Base-by-base conservation (phyloP, 371 early-diverging fungal genomes). In the Rhizopus sp. region DNA sequence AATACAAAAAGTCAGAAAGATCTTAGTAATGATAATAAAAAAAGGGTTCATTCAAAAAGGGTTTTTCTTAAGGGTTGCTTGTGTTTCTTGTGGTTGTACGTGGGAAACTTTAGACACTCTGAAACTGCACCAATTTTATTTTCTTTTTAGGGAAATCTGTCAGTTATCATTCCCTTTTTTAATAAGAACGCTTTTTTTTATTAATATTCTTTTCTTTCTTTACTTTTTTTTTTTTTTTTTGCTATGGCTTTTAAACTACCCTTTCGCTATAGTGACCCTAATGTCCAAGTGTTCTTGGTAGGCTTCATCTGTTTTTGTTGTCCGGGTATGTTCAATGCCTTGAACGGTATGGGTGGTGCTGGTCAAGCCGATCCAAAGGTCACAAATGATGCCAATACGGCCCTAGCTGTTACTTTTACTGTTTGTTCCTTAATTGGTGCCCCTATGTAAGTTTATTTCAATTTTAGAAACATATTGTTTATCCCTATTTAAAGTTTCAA, bases 251-350 rank as follows among this genome's bases (percentile, higher is more conserved):
- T 78, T 64, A 64, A 72, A 45, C 48, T 81, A 50, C 75, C 81
- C 46, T 82, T 83, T 73, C 78, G 72, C 50, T 70, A 70, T 32
- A 66, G 48, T 58, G 62, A 63, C 45, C 82, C 88, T 4, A 66
- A 82, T 62, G 70, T 78, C 53, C 91, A 90, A 70, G 82, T 90
- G 34, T 67, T 88, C 48, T 68, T 89, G 34, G 81, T 90, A 42
- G 87, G 88, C 13, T 74, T 90, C 46, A 83, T 89, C 53, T 89
- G 88, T 60, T 90, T 90, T 75, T 82, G 86, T 56, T 87, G 88
- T 62, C 91, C 93, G 13, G 93, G 92, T 55, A 91, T 92, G 93
- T 93, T 88, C 78, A 93, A 93, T 64, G 91, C 90, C 55, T 69
- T 92, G 50, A 83, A 82, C 59, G 83, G 85, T 53, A 73, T 72